Evolutionary conservation across 1,139 yeast species (phyloP), one percentile per base, ranked within the genome.

Genomic region (Saccharomyces hybrid): DNA sequence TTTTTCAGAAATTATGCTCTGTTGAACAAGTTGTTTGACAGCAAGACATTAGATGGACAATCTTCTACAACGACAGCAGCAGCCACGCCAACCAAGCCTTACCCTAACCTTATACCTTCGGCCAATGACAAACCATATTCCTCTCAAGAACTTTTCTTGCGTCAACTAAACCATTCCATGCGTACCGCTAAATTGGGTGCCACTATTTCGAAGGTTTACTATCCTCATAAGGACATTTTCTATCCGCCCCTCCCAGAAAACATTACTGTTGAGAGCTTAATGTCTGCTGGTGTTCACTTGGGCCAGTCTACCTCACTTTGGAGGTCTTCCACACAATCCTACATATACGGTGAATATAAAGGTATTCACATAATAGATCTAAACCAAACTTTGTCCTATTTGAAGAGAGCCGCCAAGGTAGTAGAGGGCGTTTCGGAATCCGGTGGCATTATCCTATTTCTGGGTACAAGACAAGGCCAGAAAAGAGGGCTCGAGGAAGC

Each of bases 271-370:
- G 75, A 88, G 28, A 82, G 83, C 56, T 77, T 91, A 53, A 70
- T 91, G 71, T 95, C 97, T 4, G 89, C 98, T 0, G 98, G 97
- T 49, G 93, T 93, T 52, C 99, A 93, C 71, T 75, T 93, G 62
- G 99, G 99, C 30, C 97, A 93, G 66, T 80, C 96, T 4, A 86
- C 84, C 42, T 76, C 88, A 4, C 75, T 85, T 62, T 86, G 88
- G 81, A 83, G 96, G 63, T 83, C 93, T n/a, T 80, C 86, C 38
- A 88, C 91, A 49, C 95, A 90, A 70, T 95, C 95, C 11, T 93
- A 78, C 70, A 80, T 93, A 52, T 86, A 86, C 66, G 99, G 98
- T 56, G 85, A 81, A 61, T 89, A 95, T 63, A 84, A 89, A 59
- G 97, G 95, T 14, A 79, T 93, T 55, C 96, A 90, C 70, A 80